phyloP scores from a whole-genome alignment of 2,329 filamentous ascomycete species.

The Trichoderma sp. region DNA sequence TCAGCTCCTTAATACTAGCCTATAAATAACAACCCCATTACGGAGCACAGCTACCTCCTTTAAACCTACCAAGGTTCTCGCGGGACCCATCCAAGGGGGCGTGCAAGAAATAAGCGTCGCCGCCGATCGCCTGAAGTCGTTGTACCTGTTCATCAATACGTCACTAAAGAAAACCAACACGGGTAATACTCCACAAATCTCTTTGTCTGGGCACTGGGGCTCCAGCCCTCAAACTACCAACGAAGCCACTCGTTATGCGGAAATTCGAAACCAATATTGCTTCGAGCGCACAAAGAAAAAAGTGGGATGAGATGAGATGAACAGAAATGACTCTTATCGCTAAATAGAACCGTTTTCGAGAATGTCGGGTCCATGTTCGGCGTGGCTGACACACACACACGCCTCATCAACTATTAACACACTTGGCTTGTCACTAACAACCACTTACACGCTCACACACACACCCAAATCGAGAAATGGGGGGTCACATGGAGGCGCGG shows the following conservation, averaged over 20 bases:
- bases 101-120: not conserved
- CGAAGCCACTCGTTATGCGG: not conserved
- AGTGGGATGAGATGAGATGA: not conserved
- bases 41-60: not conserved
- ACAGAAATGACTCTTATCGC: not conserved
- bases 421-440: not conserved
- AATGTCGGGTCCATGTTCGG: not conserved
- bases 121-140: not conserved
- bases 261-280: not conserved
- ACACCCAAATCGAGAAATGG: not conserved
- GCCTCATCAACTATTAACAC: not conserved
- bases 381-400: slow-evolving; percentile 5
- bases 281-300: not conserved
- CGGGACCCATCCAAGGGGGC: not conserved
- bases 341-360: slow-evolving; percentile 4
- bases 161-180: not conserved
- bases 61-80: not conserved
- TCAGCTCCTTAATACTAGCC: not conserved
- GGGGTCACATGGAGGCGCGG: slow-evolving; percentile 14
- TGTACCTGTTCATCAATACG: slow-evolving; percentile 16
- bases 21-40: slow-evolving; percentile 5
- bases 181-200: not conserved
- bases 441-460: slow-evolving; percentile 8
- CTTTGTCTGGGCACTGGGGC: not conserved
- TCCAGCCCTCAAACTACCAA: slow-evolving; percentile 5